A percentile compares a stretch with the other conserved stretches of the same genome.
Evolutionary conservation across 306 rosid genomes (phyloP).

Genomic region (Nissolia schottii): DNA sequence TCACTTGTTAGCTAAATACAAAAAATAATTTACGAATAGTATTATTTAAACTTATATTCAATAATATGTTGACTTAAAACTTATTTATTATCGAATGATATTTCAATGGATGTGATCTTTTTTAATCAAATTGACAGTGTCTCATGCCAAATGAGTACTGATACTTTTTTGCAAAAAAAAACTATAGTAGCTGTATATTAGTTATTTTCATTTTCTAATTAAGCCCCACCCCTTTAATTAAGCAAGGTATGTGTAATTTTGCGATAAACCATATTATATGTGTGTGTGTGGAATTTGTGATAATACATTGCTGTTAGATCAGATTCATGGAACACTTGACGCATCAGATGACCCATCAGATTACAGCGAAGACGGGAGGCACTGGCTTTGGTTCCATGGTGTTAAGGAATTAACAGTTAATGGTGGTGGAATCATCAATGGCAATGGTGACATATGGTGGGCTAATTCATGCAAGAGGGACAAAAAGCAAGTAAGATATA

Average conservation of each 20-base stretch:
- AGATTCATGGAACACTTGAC: conserved; percentile 61
- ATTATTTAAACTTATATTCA: no score
- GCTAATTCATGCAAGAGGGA: conserved; percentile 60
- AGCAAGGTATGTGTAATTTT: background rate
- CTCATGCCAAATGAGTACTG: no score
- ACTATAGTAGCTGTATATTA: background rate
- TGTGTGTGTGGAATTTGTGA: background rate
- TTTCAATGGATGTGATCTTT: no score
- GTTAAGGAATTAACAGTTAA: conserved; percentile 35
- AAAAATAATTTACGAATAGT: no score
- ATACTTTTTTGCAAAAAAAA: no score
- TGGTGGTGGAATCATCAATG: conserved; percentile 74
- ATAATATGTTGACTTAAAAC: no score
- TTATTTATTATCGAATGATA: no score
- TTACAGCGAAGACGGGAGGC: conserved; percentile 32
- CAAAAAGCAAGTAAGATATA: conserved; percentile 42
- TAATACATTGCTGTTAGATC: no score
- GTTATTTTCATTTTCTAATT: background rate
- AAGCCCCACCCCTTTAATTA: background rate
- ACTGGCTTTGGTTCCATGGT: conserved; percentile 52
- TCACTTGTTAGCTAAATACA: no score
- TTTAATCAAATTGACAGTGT: no score
- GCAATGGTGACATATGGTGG: conserved; percentile 88
- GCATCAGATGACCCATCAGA: conserved; percentile 51
- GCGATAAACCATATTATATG: no score